phyloP scores from a whole-genome alignment of 2,329 filamentous ascomycete genomes.

The Cryphonectria nitschkei region DNA sequence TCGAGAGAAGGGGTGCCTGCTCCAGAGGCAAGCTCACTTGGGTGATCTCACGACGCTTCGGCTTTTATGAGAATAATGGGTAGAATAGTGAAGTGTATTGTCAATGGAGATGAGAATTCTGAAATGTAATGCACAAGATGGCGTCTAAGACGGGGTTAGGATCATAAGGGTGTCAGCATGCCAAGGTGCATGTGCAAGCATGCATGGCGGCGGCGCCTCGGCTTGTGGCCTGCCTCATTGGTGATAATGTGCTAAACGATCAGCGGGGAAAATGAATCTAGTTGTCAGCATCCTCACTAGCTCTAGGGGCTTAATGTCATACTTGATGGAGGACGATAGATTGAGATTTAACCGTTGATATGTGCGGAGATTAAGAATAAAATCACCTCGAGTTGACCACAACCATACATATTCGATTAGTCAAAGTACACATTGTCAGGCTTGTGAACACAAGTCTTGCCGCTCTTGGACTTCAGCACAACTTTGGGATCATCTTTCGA shows the following conservation, averaged over 20 bases:
- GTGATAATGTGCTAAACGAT: background rate
- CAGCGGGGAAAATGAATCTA: no score
- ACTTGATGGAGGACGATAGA: no score
- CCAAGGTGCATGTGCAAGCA: background rate
- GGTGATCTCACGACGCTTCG: background rate
- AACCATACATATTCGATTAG: no score
- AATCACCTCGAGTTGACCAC: no score
- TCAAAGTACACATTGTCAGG: slow-evolving; percentile 38
- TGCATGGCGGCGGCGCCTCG: background rate
- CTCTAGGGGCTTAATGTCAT: no score
- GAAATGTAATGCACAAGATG: background rate
- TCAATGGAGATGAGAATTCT: background rate
- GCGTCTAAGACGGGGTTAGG: background rate
- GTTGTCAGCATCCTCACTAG: no score
- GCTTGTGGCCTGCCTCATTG: background rate
- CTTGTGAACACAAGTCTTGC: slow-evolving; percentile 29
- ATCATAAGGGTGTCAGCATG: background rate
- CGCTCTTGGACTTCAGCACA: slow-evolving; percentile 24
- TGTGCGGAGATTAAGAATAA: no score
- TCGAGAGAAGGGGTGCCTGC: background rate
- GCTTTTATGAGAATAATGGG: background rate
- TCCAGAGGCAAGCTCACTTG: background rate
- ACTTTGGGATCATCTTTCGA: slow-evolving; percentile 27
- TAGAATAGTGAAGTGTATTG: background rate
- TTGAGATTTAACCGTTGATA: no score